Conservation (phyloP, 148 eudicot species). For the Heliosperma pusillum region DNA sequence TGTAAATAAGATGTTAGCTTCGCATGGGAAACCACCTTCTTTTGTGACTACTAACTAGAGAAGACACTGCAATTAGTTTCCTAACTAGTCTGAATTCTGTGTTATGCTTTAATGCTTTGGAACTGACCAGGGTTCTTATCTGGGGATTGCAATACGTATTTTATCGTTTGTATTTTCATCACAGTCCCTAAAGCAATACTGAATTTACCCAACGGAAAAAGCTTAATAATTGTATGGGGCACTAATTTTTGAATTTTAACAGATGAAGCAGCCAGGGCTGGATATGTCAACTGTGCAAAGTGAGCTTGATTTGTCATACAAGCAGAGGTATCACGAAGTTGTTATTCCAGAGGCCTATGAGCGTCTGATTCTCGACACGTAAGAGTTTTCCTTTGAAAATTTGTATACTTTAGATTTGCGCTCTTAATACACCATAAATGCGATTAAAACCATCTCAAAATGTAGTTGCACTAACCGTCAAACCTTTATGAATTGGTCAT, state of each 20-base stretch:
- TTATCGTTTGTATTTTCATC: too few relatives aligned
- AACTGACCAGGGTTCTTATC: too few relatives aligned
- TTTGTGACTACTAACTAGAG: too few relatives aligned
- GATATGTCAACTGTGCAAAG: conserved; percentile 79
- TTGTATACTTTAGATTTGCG: neutral
- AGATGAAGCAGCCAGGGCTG: conserved; percentile 88
- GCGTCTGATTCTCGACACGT: conserved; percentile 91
- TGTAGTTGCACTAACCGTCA: neutral
- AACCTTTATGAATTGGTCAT: neutral
- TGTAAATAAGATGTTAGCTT: too few relatives aligned
- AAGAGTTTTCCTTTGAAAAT: conserved; percentile 20
- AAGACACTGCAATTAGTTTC: too few relatives aligned
- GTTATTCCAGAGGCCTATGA: conserved; percentile 88
- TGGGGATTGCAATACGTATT: too few relatives aligned
- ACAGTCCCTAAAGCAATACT: too few relatives aligned
- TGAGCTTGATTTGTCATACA: conserved; percentile 81
- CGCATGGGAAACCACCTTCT: too few relatives aligned
- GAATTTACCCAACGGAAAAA: too few relatives aligned
- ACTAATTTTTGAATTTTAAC: conserved; percentile 20
- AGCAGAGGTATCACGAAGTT: conserved; percentile 71
- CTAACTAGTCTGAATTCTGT: too few relatives aligned
- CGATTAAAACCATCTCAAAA: neutral
- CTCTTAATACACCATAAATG: neutral
- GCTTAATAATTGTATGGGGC: too few relatives aligned
- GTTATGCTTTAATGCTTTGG: too few relatives aligned